phyloP scores from a whole-genome alignment of 2,329 filamentous ascomycete species.

The Elsinoe australis region DNA sequence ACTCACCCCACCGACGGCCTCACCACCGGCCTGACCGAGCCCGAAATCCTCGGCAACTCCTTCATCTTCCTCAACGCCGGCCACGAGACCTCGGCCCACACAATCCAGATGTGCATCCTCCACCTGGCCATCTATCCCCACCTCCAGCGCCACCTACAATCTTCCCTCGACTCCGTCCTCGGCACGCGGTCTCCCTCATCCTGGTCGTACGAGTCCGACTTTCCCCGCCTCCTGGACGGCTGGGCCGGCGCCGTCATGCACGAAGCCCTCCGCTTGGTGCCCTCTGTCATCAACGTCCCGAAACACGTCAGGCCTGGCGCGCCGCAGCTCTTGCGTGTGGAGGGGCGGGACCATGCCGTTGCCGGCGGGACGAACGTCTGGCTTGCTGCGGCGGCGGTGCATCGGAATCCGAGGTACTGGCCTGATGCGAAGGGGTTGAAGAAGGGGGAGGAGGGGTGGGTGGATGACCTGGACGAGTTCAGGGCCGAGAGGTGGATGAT shows the following conservation, averaged over 20 bases:
- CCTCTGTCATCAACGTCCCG: conserved; percentile 2
- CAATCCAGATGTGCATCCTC: conserved; percentile 12
- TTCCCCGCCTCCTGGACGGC: background rate
- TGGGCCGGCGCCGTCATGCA: conserved; percentile 12
- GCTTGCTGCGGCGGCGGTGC: conserved; percentile 1
- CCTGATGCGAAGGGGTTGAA: background rate
- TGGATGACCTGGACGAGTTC: background rate
- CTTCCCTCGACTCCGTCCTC: conserved; percentile 4
- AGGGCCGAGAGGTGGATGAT: conserved; percentile 12
- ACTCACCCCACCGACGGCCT: background rate
- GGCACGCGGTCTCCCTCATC: background rate
- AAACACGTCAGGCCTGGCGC: conserved; percentile 1
- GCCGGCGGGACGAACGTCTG: conserved; percentile 4
- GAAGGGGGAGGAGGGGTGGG: background rate
- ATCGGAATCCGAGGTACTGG: conserved; percentile 10
- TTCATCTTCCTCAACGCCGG: conserved; percentile 15
- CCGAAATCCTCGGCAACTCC: conserved; percentile 8
- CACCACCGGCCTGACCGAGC: conserved; percentile 2
- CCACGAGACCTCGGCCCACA: conserved; percentile 14
- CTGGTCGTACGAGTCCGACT: conserved; percentile 12
- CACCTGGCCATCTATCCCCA: conserved; percentile 11
- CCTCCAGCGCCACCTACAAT: background rate
- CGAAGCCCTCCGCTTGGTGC: background rate
- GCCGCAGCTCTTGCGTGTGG: background rate
- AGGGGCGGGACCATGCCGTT: background rate